A percentile compares a stretch with the other conserved stretches of the same genome.
Evolutionary conservation across 139 green algal genomes (phyloP).

Genomic region (Chlorella sp.): DNA sequence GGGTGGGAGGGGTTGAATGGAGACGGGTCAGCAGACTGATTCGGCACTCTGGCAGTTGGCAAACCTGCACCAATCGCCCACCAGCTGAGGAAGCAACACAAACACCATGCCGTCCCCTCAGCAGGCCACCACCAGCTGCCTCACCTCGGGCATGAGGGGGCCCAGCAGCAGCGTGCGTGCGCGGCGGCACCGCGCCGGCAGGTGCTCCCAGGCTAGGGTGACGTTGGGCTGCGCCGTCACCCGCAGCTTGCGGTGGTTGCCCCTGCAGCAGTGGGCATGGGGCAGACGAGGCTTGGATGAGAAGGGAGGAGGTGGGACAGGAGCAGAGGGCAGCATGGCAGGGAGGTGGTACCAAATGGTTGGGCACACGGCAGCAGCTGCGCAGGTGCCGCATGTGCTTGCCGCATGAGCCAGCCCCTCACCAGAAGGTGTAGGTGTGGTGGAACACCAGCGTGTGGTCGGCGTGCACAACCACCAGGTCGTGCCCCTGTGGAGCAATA

Average conservation of each 20-base stretch:
- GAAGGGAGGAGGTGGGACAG: not conserved
- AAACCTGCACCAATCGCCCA: too few relatives aligned
- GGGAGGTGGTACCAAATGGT: not conserved
- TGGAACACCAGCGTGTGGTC: conserved; percentile 82
- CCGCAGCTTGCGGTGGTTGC: conserved; percentile 72
- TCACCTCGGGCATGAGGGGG: conserved; percentile 65
- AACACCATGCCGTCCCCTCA: too few relatives aligned
- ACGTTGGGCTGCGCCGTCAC: conserved; percentile 78
- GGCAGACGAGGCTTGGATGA: too few relatives aligned
- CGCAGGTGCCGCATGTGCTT: too few relatives aligned
- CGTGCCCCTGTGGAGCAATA: conserved; percentile 49
- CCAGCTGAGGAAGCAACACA: too few relatives aligned
- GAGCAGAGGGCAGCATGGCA: not conserved
- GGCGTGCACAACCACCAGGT: conserved; percentile 66
- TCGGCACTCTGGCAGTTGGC: too few relatives aligned
- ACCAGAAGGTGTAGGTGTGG: conserved; percentile 89
- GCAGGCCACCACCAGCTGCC: not conserved
- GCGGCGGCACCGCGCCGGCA: conserved; percentile 71
- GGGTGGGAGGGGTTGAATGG: too few relatives aligned
- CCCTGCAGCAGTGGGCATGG: conserved; percentile 36
- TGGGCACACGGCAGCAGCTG: not conserved
- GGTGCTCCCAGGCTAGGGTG: conserved; percentile 66
- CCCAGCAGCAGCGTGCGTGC: conserved; percentile 74
- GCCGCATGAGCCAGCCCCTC: too few relatives aligned
- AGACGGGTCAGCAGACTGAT: too few relatives aligned